Base-by-base conservation (phyloP, 2,329 filamentous ascomycete genomes). In the Xylaria sp. region DNA sequence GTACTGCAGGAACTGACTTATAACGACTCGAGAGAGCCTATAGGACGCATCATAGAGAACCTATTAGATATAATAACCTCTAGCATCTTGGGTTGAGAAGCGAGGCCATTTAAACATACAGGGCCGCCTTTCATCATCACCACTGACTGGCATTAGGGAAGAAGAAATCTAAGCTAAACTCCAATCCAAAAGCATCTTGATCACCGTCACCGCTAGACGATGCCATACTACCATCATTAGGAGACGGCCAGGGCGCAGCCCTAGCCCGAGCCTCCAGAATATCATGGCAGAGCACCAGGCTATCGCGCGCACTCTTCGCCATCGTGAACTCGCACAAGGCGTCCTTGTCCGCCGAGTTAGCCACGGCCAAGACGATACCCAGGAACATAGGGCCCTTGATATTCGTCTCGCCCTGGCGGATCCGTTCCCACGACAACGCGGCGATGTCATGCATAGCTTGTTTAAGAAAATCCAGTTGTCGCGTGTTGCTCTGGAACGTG, bases 321-420 rank as follows among this genome's bases (percentile, higher is more conserved):
- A 79, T 70, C 5, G 56, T 61, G 9, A 69, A 33, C 37, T 78
- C 74, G 25, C 60, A 63, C 7, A 69, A 19, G 12, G 19, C 35
- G 4, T 69, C 73, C 5, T 50, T 61, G 37, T 78, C 75, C 2
- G 72, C 67, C 2, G 77, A 77, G 52, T 79, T 76, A 1, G 77
- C 72, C 56, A 82, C 77, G 0, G 75, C 78, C 8, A 79, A 51
- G 2, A 78, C 72, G 70, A 80, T 78, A 7, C 64, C 69, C 2
- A 79, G 57, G 49, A 81, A 79, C 64, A 81, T 71, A 40, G 79
- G 75, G 0, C 67, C 71, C 69, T 82, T 82, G 50, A 81, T 74
- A 21, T 81, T 82, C 1, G 79, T 82, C 63, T 82, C 80, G 4
- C 76, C 78, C 9, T 73, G 67, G 0, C 70, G 70, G 42, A 81